Evolutionary conservation across 257 asterid genomes (phyloP).

Genomic region (Solanum pimpinellifolium): DNA sequence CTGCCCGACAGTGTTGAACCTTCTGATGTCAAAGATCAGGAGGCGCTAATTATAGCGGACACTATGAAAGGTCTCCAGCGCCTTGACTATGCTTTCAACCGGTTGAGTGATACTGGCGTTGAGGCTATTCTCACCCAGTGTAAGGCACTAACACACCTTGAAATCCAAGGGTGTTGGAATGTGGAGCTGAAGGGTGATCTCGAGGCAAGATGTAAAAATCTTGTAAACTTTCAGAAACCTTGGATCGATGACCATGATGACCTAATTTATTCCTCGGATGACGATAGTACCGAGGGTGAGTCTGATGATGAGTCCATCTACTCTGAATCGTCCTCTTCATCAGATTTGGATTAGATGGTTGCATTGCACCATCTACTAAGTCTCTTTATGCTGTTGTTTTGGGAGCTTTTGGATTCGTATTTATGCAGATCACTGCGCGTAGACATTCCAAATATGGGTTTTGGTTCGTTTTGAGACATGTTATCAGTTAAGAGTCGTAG

Average conservation of each 20-base stretch:
- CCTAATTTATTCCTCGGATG: neutral
- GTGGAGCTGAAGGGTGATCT: conserved; percentile 6
- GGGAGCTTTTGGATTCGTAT: neutral
- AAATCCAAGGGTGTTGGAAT: conserved; percentile 4
- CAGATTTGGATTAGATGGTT: neutral
- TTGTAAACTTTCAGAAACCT: neutral
- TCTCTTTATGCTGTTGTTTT: neutral
- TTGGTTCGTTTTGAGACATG: neutral
- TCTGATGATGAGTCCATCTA: neutral
- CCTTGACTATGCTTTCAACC: neutral
- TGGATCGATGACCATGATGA: neutral
- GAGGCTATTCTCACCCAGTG: conserved; percentile 2
- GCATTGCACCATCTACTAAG: neutral
- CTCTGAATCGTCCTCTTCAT: neutral
- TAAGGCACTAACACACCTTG: neutral
- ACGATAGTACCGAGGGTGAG: neutral
- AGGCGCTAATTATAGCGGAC: conserved; percentile 1
- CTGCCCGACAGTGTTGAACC: neutral
- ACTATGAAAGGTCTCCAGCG: conserved; percentile 6
- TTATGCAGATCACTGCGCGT: neutral
- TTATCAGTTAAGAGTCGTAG: neutral
- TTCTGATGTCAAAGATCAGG: neutral
- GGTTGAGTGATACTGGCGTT: neutral
- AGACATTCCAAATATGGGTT: neutral
- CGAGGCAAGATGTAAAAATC: neutral